Evolutionary conservation across 2,329 filamentous ascomycete species (phyloP).

Genomic region (Apiospora koreana): DNA sequence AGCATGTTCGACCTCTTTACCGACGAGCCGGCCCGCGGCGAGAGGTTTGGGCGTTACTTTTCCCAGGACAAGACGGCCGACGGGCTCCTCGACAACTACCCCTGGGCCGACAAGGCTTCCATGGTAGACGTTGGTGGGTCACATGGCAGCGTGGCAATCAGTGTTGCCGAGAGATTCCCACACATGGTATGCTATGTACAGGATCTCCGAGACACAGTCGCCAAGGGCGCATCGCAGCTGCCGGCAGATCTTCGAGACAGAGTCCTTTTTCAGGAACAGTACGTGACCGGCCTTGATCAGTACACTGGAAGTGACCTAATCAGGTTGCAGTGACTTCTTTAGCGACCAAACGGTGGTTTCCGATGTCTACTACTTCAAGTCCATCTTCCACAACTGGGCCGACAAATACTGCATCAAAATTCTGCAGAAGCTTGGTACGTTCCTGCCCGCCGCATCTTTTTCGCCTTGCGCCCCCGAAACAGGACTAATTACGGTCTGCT

Average conservation of each 20-base stretch:
- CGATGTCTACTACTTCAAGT: not conserved
- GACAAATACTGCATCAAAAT: conserved; percentile 2
- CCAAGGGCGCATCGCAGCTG: not conserved
- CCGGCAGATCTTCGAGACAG: not conserved
- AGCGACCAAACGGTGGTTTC: not conserved
- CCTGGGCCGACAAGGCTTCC: conserved; percentile 29
- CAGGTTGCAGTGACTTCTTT: not conserved
- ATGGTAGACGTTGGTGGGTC: conserved; percentile 45
- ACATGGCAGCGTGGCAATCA: conserved; percentile 16
- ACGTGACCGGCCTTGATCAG: not conserved
- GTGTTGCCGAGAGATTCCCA: conserved; percentile 15
- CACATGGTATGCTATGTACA: conserved; percentile 25
- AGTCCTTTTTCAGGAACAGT: not conserved
- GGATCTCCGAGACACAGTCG: conserved; percentile 25
- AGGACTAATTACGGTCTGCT: no score
- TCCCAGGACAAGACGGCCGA: not conserved
- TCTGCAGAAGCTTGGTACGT: not conserved
- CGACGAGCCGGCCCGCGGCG: not conserved
- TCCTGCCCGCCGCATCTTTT: no score
- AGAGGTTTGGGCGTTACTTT: not conserved
- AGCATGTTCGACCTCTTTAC: not conserved
- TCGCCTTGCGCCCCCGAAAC: no score
- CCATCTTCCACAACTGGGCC: conserved; percentile 9
- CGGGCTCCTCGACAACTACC: conserved; percentile 27
- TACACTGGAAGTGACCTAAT: not conserved